phyloP scores from a whole-genome alignment of 768 basidiomycete species.

The Suillus paluster region DNA sequence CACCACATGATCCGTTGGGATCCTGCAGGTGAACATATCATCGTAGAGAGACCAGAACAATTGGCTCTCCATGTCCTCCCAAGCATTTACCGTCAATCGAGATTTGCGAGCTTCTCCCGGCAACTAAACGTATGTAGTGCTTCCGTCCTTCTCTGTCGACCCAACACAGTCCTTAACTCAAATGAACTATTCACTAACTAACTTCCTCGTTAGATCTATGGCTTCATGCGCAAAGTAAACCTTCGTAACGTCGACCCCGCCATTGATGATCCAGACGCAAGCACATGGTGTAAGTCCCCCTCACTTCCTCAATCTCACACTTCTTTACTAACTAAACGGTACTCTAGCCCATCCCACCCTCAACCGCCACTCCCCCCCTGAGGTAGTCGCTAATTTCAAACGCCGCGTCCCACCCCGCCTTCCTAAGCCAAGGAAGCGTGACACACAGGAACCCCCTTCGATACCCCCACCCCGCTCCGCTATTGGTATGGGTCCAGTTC shows the following conservation, averaged over 20 bases:
- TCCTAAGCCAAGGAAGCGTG: slow-evolving; percentile 85
- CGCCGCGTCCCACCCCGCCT: slow-evolving; percentile 93
- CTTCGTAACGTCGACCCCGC: slow-evolving; percentile 93
- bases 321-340: slow-evolving; percentile 13
- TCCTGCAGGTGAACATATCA: slow-evolving; percentile 90
- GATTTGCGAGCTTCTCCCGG: slow-evolving; percentile 96
- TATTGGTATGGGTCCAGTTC: slow-evolving; percentile 67
- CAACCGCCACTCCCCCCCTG: slow-evolving; percentile 87
- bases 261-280: slow-evolving; percentile 94
- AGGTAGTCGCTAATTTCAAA: slow-evolving; percentile 93
- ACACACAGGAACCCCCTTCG: slow-evolving; percentile 65
- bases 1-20: slow-evolving; percentile 99
- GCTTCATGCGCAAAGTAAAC: slow-evolving; percentile 98
- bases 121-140: slow-evolving; percentile 84
- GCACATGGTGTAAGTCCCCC: slow-evolving; percentile 87
- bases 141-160: slow-evolving; percentile 33
- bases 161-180: slow-evolving; percentile 26
- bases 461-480: slow-evolving; percentile 81
- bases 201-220: slow-evolving; percentile 76
- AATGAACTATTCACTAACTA: slow-evolving; percentile 14
- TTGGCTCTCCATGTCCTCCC: slow-evolving; percentile 93
- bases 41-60: slow-evolving; percentile 92
- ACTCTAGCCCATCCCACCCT: slow-evolving; percentile 84
- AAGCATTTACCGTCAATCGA: slow-evolving; percentile 92
- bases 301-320: slow-evolving; percentile 23